Base-by-base conservation (phyloP, 352 stramenopile species). In the Phytophthora sp. region DNA sequence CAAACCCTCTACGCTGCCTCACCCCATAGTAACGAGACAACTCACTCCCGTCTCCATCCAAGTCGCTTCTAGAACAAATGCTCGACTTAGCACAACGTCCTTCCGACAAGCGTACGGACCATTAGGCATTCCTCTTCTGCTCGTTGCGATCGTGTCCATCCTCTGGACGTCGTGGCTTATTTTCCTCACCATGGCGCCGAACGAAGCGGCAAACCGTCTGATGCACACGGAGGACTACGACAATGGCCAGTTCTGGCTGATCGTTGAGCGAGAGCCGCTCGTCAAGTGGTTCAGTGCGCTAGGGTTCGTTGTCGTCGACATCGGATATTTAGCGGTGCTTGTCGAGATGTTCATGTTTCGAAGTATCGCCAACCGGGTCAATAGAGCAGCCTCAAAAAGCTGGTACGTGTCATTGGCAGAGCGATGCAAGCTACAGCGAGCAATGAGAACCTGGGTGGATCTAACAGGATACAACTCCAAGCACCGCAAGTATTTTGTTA, bases 221-320 rank as follows among this genome's bases (percentile, higher is more conserved):
- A 72, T 78, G 66, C 23, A 63, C 51, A 75, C 66, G 12, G 70
- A 27, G 4, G 38, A 63, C 50, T 71, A 71, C 33, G 57, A 77
- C 60, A 51, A 74, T 29, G 65, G 65, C 15, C 57, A 70, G n/a
- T 74, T 77, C 45, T 74, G 70, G 57, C 42, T 74, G 30, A 66
- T 74, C 21, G 45, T 69, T 15, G 39, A 69, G 42, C 52, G 54
- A 3, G 57, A 66, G 7, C 36, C 44, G 18, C 39, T 38, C 8
- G 39, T 72, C 8, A 52, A 68, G 53, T 66, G 54, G 36, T 11
- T 55, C 11, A 63, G 50, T 21, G 54, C 33, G 2, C 13, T 53
- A 2, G 58, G 54, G 15, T 55, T 76, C 6, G 54, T 62, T 12
- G n/a, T 56, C 9, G 54, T 78, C 4, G 39, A 51, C 26, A 11